Conservation (phyloP, 352 stramenopile species). For the Globisporangium takayamanum region DNA sequence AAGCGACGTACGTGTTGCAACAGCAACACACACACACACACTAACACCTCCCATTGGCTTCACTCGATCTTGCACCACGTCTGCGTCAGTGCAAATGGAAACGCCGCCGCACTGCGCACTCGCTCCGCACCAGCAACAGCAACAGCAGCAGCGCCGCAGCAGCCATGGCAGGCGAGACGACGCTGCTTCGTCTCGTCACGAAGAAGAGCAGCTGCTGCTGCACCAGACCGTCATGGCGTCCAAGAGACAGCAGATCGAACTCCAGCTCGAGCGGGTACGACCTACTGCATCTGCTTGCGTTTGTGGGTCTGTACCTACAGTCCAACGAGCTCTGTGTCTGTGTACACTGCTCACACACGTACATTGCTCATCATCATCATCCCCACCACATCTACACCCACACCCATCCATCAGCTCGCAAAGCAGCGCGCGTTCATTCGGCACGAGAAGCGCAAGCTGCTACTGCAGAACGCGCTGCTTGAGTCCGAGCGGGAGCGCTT, state of each 20-base stretch:
- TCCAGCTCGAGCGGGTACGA: slow-evolving; percentile 52
- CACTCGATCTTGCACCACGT: too few species aligned
- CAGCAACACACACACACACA: too few species aligned
- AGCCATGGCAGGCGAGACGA: neutral
- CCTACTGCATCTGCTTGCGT: too few species aligned
- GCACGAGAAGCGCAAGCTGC: slow-evolving; percentile 68
- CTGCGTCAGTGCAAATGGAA: too few species aligned
- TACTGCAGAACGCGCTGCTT: slow-evolving; percentile 68
- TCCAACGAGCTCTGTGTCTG: neutral
- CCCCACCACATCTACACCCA: neutral
- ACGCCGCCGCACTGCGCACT: too few species aligned
- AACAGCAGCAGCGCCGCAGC: neutral
- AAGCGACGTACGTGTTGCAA: too few species aligned
- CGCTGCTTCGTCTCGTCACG: slow-evolving; percentile 15
- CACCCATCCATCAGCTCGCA: slow-evolving; percentile 26
- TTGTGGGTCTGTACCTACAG: neutral
- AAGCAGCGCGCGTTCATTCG: slow-evolving; percentile 77
- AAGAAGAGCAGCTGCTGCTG: slow-evolving; percentile 59
- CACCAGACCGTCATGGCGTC: slow-evolving; percentile 63
- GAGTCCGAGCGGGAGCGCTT: slow-evolving; percentile 70
- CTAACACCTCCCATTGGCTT: too few species aligned
- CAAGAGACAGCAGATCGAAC: slow-evolving; percentile 57
- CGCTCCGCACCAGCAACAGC: too few species aligned
- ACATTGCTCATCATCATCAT: neutral
- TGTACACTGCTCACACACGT: neutral